Base-by-base conservation (phyloP, 768 basidiomycete genomes). In the Rhodocollybia butyracea region DNA sequence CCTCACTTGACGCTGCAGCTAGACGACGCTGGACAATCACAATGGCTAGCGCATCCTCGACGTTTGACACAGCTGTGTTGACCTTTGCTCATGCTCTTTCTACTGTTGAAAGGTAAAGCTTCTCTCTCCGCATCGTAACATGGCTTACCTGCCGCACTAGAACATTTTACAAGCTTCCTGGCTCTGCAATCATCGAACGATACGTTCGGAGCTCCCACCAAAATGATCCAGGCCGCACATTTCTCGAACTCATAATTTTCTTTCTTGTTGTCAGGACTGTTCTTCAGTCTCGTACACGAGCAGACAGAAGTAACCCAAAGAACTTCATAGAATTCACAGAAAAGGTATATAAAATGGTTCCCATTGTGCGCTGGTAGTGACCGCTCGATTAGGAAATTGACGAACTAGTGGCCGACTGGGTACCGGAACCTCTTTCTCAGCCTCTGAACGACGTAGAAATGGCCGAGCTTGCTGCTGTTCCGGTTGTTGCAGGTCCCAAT, bases 341-440 rank as follows among this genome's bases (percentile, higher is more conserved):
- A 62, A 94, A 97, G 82, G 95, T 93, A 52, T 29, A 76, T 68
- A n/a, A 21, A 55, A 3, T 27, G 21, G 59, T 8, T 6, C 13
- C 59, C 27, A n/a, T 19, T 40, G 11, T 7, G 29, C 13, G 15
- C 30, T 11, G 26, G 22, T 36, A 13, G 39, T 50, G 47, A 34
- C 38, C 10, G 41, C 47, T 40, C 39, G 56, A 30, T 29, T 62
- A 97, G 94, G 97, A 98, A 86, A 84, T 98, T 40, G 86, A 98
- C 66, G 97, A 98, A 66, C 81, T 98, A 26, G 94, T 99, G 1
- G 88, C 92, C 50, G 97, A 98, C 69, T 99, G 94, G 93, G 75
- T 74, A 2, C 97, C 97, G 0, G 91, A 95, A 58, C 84, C 91
- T 7, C 80, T 99, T 8, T 85, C 79, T 3, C 79, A 77, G 38